These are phyloP conservation scores for Meira nashicola DNA, from an alignment of 1,284 basidiomycete species.

Conservation along the genomic window DNA sequence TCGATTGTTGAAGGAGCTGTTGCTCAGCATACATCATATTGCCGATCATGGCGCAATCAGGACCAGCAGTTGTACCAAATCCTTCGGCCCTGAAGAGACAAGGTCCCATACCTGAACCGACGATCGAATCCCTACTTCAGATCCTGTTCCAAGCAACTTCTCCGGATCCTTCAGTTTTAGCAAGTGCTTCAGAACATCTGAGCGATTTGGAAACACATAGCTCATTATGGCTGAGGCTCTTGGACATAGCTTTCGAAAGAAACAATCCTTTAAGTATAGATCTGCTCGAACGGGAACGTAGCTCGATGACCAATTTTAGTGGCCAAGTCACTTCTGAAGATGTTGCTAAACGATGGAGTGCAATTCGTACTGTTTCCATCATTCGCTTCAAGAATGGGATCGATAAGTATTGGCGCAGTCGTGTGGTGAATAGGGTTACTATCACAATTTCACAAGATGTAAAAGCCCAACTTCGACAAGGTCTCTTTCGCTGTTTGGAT, in stretches of 20 bases:
- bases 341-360: not conserved
- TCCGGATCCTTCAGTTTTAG: conserved; percentile 12
- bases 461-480: conserved; percentile 36
- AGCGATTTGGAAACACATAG: conserved; percentile 32
- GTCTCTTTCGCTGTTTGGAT: conserved; percentile 36
- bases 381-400: conserved; percentile 52
- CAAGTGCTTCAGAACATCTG: conserved; percentile 25
- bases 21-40: not conserved
- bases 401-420: conserved; percentile 46
- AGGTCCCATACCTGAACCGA: not conserved
- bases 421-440: conserved; percentile 34
- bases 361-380: conserved; percentile 39
- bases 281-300: not conserved
- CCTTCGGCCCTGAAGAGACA: conserved; percentile 2
- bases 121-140: not conserved
- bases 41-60: conserved; percentile 5
- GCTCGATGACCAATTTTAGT: conserved; percentile 2
- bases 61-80: not conserved
- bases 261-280: not conserved
- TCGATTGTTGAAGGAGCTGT: too few species aligned
- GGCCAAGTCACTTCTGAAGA: not conserved
- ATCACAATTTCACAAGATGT: conserved; percentile 36
- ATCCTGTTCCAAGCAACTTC: conserved; percentile 14
- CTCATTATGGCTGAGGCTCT: conserved; percentile 35
- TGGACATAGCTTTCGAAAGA: conserved; percentile 40